Evolutionary conservation across 495 filamentous ascomycete genomes (phyloP).

Genomic region (Oidiodendron maius): DNA sequence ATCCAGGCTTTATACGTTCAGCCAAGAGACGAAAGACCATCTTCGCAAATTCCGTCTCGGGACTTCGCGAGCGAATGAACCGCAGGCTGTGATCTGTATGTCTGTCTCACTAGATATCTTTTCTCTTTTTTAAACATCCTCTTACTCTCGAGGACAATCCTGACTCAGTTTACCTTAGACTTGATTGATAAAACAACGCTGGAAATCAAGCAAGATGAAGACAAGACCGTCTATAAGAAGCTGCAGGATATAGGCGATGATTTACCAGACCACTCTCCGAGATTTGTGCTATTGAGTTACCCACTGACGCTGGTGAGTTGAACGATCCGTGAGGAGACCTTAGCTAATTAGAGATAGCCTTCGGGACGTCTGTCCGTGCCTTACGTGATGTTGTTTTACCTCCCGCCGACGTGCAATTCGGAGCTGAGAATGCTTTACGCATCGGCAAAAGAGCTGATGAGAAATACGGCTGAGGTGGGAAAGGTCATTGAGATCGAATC

Average conservation of each 20-base stretch:
- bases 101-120: slow-evolving; percentile 27
- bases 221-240: slow-evolving; percentile 64
- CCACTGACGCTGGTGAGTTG: slow-evolving; percentile 70
- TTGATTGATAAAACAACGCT: slow-evolving; percentile 80
- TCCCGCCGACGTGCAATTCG: slow-evolving; percentile 81
- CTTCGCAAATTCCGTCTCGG: slow-evolving; percentile 88
- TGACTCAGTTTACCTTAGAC: slow-evolving; percentile 39
- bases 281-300: slow-evolving; percentile 86
- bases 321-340: neutral
- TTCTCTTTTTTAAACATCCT: neutral
- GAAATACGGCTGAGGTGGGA: slow-evolving; percentile 80
- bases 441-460: slow-evolving; percentile 89
- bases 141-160: neutral
- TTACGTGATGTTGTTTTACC: slow-evolving; percentile 90
- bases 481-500: slow-evolving; percentile 73
- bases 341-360: slow-evolving; percentile 11
- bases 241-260: slow-evolving; percentile 78
- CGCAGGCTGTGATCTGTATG: slow-evolving; percentile 93
- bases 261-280: slow-evolving; percentile 85
- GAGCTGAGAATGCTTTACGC: slow-evolving; percentile 90
- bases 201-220: slow-evolving; percentile 77
- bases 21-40: slow-evolving; percentile 74
- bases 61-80: slow-evolving; percentile 79
- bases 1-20: slow-evolving; percentile 88
- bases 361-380: slow-evolving; percentile 49